A percentile compares a stretch with the other conserved stretches of the same genome.
These are phyloP conservation scores for Coprinopsis sp. DNA, from an alignment of 768 basidiomycete species.

Conservation along the genomic window DNA sequence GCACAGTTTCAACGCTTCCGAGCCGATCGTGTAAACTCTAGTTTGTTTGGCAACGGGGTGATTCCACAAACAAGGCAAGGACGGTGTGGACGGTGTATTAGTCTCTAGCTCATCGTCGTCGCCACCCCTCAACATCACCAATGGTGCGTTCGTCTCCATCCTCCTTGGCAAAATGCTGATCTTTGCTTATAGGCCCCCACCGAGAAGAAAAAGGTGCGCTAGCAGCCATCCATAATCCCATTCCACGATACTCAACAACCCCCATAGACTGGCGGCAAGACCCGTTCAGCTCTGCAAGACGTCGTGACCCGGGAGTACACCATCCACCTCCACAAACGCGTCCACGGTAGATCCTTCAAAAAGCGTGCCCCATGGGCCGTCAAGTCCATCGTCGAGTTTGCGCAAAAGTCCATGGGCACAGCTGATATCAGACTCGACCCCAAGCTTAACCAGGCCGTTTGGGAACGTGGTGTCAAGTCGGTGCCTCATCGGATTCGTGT, in stretches of 20 bases:
- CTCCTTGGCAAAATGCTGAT: slow-evolving; percentile 6
- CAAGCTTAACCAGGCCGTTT: slow-evolving; percentile 92
- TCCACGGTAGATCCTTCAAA: slow-evolving; percentile 92
- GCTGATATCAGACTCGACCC: slow-evolving; percentile 91
- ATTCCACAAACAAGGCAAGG: slow-evolving; percentile 31
- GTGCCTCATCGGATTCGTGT: slow-evolving; percentile 91
- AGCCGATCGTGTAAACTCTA: slow-evolving; percentile 56
- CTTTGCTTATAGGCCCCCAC: slow-evolving; percentile 39
- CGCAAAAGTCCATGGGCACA: slow-evolving; percentile 94
- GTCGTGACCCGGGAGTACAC: slow-evolving; percentile 99
- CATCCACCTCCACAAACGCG: slow-evolving; percentile 93
- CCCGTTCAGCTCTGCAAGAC: slow-evolving; percentile 94
- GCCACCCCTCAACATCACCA: slow-evolving; percentile 56
- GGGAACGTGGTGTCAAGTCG: slow-evolving; percentile 91
- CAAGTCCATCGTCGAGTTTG: slow-evolving; percentile 90
- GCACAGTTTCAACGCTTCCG: too few relatives aligned
- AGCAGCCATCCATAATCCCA: not conserved
- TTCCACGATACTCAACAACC: too few relatives aligned
- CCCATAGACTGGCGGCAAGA: slow-evolving; percentile 68
- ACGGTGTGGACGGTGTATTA: slow-evolving; percentile 17
- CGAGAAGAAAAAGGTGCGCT: slow-evolving; percentile 54
- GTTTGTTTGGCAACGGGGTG: slow-evolving; percentile 38
- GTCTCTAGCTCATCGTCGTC: slow-evolving; percentile 44
- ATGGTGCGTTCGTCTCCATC: slow-evolving; percentile 45
- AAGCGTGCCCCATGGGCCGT: slow-evolving; percentile 96